Evolutionary conservation across 2,329 filamentous ascomycete genomes (phyloP).

Genomic region (Moelleriella libera): DNA sequence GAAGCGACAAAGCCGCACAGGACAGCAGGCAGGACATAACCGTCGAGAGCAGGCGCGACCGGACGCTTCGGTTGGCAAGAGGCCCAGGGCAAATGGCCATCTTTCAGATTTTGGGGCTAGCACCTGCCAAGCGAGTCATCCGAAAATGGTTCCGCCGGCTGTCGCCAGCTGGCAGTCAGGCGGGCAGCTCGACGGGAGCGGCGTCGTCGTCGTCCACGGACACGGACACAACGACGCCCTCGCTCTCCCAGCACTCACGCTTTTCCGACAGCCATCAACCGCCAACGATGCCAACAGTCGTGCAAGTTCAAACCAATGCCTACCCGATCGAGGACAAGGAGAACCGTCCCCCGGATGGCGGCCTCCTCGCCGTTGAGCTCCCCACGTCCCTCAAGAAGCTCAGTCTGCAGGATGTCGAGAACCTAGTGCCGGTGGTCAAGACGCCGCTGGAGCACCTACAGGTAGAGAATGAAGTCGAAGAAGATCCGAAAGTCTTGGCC

Average conservation of each 20-base stretch:
- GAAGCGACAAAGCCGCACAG: too few relatives aligned
- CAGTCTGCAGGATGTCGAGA: slow-evolving; percentile 5
- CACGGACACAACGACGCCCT: neutral
- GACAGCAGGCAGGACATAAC: slow-evolving; percentile 1
- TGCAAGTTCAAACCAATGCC: neutral
- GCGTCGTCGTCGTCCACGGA: neutral
- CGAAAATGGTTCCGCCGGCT: slow-evolving; percentile 16
- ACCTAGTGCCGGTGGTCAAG: neutral
- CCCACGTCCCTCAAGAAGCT: slow-evolving; percentile 8
- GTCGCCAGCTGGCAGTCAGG: slow-evolving; percentile 10
- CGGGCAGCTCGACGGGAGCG: neutral
- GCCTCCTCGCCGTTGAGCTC: neutral
- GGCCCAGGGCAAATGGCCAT: slow-evolving; percentile 9
- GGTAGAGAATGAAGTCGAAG: neutral
- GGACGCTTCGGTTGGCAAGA: neutral
- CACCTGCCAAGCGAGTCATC: slow-evolving; percentile 15
- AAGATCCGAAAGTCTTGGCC: slow-evolving; percentile 15
- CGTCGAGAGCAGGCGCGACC: neutral
- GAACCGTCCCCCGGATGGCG: slow-evolving; percentile 11
- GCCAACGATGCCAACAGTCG: slow-evolving; percentile 5
- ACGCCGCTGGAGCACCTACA: neutral
- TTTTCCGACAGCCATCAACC: neutral
- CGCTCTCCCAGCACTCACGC: neutral
- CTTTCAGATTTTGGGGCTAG: slow-evolving; percentile 15
- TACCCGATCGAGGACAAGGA: slow-evolving; percentile 12